Conservation (phyloP, 352 stramenopile species). For the Phytophthora sp. region DNA sequence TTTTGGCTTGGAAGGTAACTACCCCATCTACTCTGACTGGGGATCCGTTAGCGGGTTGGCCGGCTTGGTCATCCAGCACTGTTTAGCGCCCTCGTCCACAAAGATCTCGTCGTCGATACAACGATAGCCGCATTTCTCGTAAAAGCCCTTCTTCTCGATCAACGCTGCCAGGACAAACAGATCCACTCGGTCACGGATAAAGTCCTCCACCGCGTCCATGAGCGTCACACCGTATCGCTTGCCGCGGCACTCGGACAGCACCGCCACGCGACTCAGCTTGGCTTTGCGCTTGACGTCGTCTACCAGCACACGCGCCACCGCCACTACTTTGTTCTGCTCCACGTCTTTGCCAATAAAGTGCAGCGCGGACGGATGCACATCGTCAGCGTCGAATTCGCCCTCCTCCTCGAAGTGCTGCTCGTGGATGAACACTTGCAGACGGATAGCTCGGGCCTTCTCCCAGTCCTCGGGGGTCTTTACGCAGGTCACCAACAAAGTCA, state of each 20-base stretch:
- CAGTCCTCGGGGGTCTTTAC: slow-evolving; percentile 51
- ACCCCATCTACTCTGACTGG: too few relatives aligned
- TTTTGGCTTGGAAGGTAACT: too few relatives aligned
- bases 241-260: slow-evolving; percentile 57
- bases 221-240: slow-evolving; percentile 52
- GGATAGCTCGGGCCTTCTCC: slow-evolving; percentile 46
- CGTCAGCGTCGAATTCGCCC: slow-evolving; percentile 47
- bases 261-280: slow-evolving; percentile 58
- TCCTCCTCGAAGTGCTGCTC: slow-evolving; percentile 48
- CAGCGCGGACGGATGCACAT: slow-evolving; percentile 45
- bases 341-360: slow-evolving; percentile 59
- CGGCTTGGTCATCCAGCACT: slow-evolving; percentile 39
- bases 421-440: slow-evolving; percentile 54
- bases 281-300: slow-evolving; percentile 42
- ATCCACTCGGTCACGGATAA: slow-evolving; percentile 37
- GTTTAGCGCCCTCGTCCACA: slow-evolving; percentile 34
- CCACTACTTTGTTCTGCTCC: slow-evolving; percentile 59
- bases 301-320: slow-evolving; percentile 48
- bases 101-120: slow-evolving; percentile 36
- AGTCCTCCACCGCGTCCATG: slow-evolving; percentile 49
- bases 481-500: slow-evolving; percentile 45
- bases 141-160: slow-evolving; percentile 38
- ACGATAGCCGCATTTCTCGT: slow-evolving; percentile 38
- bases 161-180: slow-evolving; percentile 48
- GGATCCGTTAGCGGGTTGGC: slow-evolving; percentile 4